Conservation (phyloP, 2,329 filamentous ascomycete species). For the Claviceps sp. region DNA sequence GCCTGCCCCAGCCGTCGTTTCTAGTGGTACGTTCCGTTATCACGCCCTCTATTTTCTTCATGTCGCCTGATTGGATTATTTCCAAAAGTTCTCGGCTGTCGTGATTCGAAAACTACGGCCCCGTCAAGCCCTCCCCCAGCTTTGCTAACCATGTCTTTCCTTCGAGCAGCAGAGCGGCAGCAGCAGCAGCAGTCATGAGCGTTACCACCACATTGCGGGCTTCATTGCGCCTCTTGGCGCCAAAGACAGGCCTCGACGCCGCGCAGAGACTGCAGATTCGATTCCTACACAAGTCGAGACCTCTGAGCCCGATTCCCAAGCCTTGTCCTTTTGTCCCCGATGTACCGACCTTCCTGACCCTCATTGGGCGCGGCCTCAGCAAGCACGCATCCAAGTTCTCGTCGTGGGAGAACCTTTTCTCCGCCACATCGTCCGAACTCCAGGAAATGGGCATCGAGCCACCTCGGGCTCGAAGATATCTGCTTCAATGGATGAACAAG, state of each 20-base stretch:
- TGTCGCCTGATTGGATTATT: too few relatives aligned
- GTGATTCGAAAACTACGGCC: neutral
- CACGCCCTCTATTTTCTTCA: neutral
- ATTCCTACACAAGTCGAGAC: slow-evolving; percentile 29
- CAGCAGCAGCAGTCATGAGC: slow-evolving; percentile 15
- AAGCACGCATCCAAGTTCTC: slow-evolving; percentile 78
- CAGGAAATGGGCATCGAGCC: slow-evolving; percentile 78
- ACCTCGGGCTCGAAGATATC: slow-evolving; percentile 66
- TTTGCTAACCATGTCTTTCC: neutral
- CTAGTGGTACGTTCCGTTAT: neutral
- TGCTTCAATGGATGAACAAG: slow-evolving; percentile 76
- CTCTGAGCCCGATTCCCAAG: slow-evolving; percentile 37
- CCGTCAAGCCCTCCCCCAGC: neutral
- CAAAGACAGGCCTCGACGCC: slow-evolving; percentile 18
- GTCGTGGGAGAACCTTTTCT: slow-evolving; percentile 84
- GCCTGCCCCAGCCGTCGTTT: neutral
- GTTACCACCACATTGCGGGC: slow-evolving; percentile 18
- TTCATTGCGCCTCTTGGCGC: slow-evolving; percentile 18
- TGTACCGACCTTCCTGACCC: slow-evolving; percentile 68
- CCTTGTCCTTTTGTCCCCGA: slow-evolving; percentile 82
- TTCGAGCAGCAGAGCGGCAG: neutral
- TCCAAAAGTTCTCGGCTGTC: too few relatives aligned
- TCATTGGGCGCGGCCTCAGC: slow-evolving; percentile 79
- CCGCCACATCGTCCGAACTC: slow-evolving; percentile 62
- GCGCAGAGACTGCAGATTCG: slow-evolving; percentile 28